phyloP scores from a whole-genome alignment of 768 basidiomycete species.

The Tylopilus sp. region DNA sequence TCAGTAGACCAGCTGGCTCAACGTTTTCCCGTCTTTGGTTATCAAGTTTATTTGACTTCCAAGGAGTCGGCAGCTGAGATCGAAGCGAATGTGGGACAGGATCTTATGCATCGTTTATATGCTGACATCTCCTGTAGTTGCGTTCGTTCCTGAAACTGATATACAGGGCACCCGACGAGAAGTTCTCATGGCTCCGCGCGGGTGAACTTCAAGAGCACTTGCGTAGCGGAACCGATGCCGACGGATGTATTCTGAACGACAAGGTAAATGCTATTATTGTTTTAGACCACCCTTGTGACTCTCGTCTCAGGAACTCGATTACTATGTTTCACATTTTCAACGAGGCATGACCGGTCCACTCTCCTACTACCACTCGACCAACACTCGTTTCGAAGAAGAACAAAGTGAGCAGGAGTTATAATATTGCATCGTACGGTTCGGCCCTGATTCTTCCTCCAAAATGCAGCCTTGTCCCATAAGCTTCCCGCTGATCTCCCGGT shows the following conservation, averaged over 20 bases:
- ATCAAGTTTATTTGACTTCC: slow-evolving; percentile 65
- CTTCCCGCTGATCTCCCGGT: slow-evolving; percentile 52
- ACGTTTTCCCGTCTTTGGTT: slow-evolving; percentile 55
- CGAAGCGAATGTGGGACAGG: slow-evolving; percentile 48
- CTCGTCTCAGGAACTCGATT: slow-evolving; percentile 49
- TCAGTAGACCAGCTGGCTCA: slow-evolving; percentile 50
- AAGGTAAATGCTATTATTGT: slow-evolving; percentile 9
- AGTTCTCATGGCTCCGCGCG: neutral
- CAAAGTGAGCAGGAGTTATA: slow-evolving; percentile 23
- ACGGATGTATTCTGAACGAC: slow-evolving; percentile 18
- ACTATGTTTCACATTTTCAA: slow-evolving; percentile 45
- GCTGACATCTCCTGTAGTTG: slow-evolving; percentile 29
- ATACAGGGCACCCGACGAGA: slow-evolving; percentile 5
- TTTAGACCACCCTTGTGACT: slow-evolving; percentile 2
- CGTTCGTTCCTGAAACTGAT: slow-evolving; percentile 13
- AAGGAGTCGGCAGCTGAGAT: slow-evolving; percentile 50
- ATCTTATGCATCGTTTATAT: neutral
- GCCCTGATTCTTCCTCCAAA: slow-evolving; percentile 25
- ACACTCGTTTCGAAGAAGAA: slow-evolving; percentile 66
- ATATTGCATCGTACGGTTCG: neutral
- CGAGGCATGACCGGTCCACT: slow-evolving; percentile 64
- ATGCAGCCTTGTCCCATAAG: slow-evolving; percentile 40
- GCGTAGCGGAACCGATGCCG: neutral
- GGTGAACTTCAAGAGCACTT: slow-evolving; percentile 12
- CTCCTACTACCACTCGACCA: slow-evolving; percentile 71